Evolutionary conservation across 2,329 filamentous ascomycete genomes (phyloP).

Genomic region (Colletotrichum paranaense): DNA sequence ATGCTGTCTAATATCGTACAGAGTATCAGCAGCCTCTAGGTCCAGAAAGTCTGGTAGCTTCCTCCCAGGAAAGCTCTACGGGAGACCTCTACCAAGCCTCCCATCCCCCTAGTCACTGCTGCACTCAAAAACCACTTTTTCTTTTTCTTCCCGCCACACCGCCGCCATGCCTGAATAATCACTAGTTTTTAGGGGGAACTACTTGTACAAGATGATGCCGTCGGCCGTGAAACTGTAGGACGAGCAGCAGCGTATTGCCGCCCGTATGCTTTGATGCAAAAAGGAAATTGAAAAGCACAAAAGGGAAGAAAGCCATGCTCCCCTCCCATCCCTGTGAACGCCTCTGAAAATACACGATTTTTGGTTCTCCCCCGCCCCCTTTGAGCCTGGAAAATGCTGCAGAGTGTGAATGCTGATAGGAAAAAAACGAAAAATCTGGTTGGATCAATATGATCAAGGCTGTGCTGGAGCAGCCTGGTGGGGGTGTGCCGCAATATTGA

Average conservation of each 20-base stretch:
- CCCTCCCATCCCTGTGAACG: conserved; percentile 24
- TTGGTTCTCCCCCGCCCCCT: background rate
- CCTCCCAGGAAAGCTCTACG: background rate
- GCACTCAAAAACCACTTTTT: background rate
- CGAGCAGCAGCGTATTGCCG: conserved; percentile 23
- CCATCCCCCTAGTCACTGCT: background rate
- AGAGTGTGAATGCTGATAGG: conserved; percentile 17
- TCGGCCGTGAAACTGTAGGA: conserved; percentile 20
- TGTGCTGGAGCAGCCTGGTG: conserved; percentile 18
- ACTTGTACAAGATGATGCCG: conserved; percentile 30
- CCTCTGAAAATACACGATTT: conserved; percentile 3
- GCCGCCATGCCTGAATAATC: conserved; percentile 28
- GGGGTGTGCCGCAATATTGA: conserved; percentile 52
- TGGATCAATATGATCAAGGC: background rate
- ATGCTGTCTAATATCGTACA: conserved; percentile 27
- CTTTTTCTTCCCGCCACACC: conserved; percentile 20
- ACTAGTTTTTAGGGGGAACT: conserved; percentile 25
- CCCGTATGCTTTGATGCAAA: conserved; percentile 21
- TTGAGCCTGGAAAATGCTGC: conserved; percentile 28
- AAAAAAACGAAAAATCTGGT: background rate
- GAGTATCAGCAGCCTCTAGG: background rate
- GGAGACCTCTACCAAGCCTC: background rate
- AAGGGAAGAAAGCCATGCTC: conserved; percentile 24
- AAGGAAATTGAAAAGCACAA: conserved; percentile 13
- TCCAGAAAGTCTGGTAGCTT: background rate